Conservation (phyloP, 106 monocot species). For the Dactylorhiza incarnata region DNA sequence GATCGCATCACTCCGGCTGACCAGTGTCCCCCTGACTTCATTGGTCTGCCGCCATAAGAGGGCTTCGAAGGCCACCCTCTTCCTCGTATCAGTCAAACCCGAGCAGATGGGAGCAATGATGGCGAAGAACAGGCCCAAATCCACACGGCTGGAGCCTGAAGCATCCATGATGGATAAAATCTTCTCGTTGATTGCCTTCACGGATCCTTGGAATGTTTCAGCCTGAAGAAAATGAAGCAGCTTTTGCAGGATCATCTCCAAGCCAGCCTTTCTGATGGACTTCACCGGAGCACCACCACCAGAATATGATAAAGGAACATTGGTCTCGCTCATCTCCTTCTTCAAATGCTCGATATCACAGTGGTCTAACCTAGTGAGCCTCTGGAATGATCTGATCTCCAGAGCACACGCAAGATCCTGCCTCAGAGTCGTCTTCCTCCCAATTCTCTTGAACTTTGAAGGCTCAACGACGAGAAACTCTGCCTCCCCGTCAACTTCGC, state of each 20-base stretch:
- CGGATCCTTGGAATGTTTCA: constrained; percentile 78
- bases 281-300: constrained; percentile 70
- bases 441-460: constrained; percentile 79
- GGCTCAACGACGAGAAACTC: constrained; percentile 62
- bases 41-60: constrained; percentile 71
- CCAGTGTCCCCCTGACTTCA: constrained; percentile 43
- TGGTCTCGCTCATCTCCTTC: constrained; percentile 77
- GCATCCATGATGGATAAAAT: constrained; percentile 79
- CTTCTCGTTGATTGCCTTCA: constrained; percentile 86
- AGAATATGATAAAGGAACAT: constrained; percentile 87
- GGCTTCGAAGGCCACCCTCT: constrained; percentile 71
- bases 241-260: constrained; percentile 75
- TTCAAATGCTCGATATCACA: constrained; percentile 64
- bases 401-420: constrained; percentile 83
- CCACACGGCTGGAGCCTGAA: constrained; percentile 82
- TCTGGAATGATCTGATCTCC: constrained; percentile 86
- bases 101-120: constrained; percentile 76
- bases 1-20: constrained; percentile 61
- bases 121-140: constrained; percentile 89
- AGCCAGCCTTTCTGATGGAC: constrained; percentile 85
- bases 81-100: constrained; percentile 52
- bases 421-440: constrained; percentile 66
- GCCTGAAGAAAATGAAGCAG: constrained; percentile 74
- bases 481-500: constrained; percentile 19
- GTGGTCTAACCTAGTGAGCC: constrained; percentile 52